Base-by-base conservation (phyloP, 306 rosid genomes). In the Ormosia semicastrata region DNA sequence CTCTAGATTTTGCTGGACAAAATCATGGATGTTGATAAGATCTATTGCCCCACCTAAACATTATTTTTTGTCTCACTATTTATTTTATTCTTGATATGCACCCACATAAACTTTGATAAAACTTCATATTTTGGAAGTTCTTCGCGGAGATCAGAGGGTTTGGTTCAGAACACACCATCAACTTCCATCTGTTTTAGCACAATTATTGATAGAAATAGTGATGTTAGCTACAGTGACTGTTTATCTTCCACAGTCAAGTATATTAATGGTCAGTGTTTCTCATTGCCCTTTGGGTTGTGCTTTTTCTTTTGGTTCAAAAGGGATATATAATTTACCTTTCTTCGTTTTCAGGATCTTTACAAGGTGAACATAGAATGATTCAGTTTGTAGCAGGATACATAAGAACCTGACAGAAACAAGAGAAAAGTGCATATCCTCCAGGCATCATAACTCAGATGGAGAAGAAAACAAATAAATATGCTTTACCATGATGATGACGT, bases 1-100 rank as follows among this genome's bases (percentile, higher is more conserved):
- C 82, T 63, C 7, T 86, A 88, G 92, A 91, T 91, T 85, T 91
- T 85, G 86, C 63, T 75, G 50, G 85, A 83, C 74, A 84, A 83
- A 82, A 73, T 80, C 87, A 63, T 81, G 75, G 77, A 81, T 71
- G 56, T 83, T 86, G 87, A 83, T 85, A 76, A 86, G 85, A 89
- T 88, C 85, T 85, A 71, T 82, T 78, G 68, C 74, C 91, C 92
- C 87, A 86, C 89, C 65, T 15, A 37, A 13, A 85, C 71, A 59
- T 68, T 15, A 34, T 66, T 49, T 81, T 79, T 78, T 81, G 30
- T 70, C 73, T 68, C 13, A 43, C 64, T 43, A 57, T 66, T 24
- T 71, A n/a, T 8, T 70, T 18, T 44, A 8, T 67, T 52, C 15
- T 53, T 75, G 10, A 8, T 63, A 68, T 43, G 6, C 1, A 3